Percentiles rank a stretch among this genome's conserved stretches.
Conservation (phyloP, 2,329 filamentous ascomycete genomes). For the Plenodomus lindquistii region DNA sequence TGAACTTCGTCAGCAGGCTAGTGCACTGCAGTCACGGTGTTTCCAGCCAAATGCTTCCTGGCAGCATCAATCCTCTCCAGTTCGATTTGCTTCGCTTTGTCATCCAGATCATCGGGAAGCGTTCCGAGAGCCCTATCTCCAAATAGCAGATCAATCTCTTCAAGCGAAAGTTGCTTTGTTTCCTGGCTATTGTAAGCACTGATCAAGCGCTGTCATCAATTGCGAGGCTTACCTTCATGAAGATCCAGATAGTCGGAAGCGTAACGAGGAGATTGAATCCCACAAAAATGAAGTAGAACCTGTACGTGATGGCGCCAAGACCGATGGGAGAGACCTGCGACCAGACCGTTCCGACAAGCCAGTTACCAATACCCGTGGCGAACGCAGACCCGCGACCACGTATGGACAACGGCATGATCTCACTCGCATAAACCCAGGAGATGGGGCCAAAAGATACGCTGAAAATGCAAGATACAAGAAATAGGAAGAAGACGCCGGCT, state of each 20-base stretch:
- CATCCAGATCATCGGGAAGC: slow-evolving; percentile 50
- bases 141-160: slow-evolving; percentile 63
- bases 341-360: slow-evolving; percentile 63
- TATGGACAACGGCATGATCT: slow-evolving; percentile 67
- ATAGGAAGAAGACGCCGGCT: slow-evolving; percentile 68
- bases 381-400: slow-evolving; percentile 63
- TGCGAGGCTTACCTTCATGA: slow-evolving; percentile 49
- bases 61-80: slow-evolving; percentile 26
- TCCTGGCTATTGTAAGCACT: slow-evolving; percentile 25
- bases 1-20: not conserved
- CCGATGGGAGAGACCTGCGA: slow-evolving; percentile 62
- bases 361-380: slow-evolving; percentile 62
- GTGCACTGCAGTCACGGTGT: slow-evolving; percentile 17
- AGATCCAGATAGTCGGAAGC: slow-evolving; percentile 53
- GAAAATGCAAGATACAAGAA: slow-evolving; percentile 49
- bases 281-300: slow-evolving; percentile 63
- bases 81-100: slow-evolving; percentile 28
- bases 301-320: slow-evolving; percentile 54
- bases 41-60: slow-evolving; percentile 18
- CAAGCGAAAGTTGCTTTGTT: slow-evolving; percentile 52
- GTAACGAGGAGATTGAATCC: slow-evolving; percentile 53
- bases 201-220: rapidly evolving
- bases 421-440: slow-evolving; percentile 67
- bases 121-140: slow-evolving; percentile 56
- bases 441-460: slow-evolving; percentile 40